Evolutionary conservation across 2,329 filamentous ascomycete genomes (phyloP).

Genomic region (Diaporthe velutina): DNA sequence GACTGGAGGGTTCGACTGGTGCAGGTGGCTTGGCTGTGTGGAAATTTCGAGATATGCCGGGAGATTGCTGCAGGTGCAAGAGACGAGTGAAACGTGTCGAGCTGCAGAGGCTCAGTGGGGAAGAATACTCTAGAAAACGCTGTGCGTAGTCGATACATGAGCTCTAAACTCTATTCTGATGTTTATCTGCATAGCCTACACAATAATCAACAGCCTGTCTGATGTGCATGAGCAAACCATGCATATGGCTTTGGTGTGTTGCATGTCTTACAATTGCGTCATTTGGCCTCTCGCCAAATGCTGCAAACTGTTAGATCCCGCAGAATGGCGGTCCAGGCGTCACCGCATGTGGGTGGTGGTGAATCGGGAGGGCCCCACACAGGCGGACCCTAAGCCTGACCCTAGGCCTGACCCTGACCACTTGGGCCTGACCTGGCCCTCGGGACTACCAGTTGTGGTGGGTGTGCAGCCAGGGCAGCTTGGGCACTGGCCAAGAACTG

Average conservation of each 20-base stretch:
- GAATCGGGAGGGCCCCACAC: neutral
- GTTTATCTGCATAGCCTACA: neutral
- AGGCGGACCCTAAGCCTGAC: neutral
- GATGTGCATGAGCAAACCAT: neutral
- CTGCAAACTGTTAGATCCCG: constrained; percentile 1
- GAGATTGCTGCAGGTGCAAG: neutral
- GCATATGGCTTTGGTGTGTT: neutral
- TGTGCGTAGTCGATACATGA: neutral
- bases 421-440: too few species aligned
- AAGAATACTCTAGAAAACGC: neutral
- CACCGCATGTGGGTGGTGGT: neutral
- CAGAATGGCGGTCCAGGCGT: neutral
- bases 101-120: neutral
- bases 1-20: too few species aligned
- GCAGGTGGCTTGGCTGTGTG: neutral
- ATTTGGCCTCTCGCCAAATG: neutral
- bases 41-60: neutral
- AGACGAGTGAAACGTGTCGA: neutral
- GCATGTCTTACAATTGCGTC: constrained; percentile 5
- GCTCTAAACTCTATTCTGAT: neutral
- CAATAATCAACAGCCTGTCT: neutral
- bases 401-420: too few species aligned
- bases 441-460: too few species aligned
- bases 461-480: neutral
- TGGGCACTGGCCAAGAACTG: neutral